phyloP scores from a whole-genome alignment of 169 alveolate species.

The Neospora caninum region DNA sequence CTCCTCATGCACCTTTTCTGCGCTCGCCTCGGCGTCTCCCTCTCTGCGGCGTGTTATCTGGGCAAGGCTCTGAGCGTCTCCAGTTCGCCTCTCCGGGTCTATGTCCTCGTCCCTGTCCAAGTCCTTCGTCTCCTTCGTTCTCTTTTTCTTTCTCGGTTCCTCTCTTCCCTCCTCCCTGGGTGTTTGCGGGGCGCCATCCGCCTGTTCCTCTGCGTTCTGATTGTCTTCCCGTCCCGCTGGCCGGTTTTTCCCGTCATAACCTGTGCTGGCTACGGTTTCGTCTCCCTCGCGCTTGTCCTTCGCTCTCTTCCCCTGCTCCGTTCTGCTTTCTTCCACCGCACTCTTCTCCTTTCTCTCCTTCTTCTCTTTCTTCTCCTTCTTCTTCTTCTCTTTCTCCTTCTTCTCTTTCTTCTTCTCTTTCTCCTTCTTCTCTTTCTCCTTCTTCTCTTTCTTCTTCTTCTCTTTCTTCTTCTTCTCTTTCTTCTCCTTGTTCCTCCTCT shows the following conservation, averaged over 20 bases:
- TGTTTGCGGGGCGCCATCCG: background rate
- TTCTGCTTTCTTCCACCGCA: background rate
- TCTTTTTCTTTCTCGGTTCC: background rate
- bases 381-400: background rate
- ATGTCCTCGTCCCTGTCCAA: background rate
- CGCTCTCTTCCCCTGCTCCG: background rate
- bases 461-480: background rate
- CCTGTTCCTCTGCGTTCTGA: background rate
- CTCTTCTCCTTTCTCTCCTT: background rate
- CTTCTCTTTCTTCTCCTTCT: background rate
- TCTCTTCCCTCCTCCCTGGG: background rate
- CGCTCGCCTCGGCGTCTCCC: background rate
- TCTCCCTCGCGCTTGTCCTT: background rate
- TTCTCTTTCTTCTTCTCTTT: background rate
- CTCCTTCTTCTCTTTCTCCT: background rate
- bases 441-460: background rate
- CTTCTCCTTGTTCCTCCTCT: background rate
- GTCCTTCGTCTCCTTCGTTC: background rate
- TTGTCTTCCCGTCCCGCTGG: background rate
- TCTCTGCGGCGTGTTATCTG: background rate
- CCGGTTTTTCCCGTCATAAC: background rate
- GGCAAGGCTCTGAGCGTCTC: background rate
- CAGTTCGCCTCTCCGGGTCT: background rate
- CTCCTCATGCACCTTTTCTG: background rate
- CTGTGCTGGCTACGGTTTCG: background rate